Conservation (phyloP, 169 alveolate species). For the Cystoisospora suis region DNA sequence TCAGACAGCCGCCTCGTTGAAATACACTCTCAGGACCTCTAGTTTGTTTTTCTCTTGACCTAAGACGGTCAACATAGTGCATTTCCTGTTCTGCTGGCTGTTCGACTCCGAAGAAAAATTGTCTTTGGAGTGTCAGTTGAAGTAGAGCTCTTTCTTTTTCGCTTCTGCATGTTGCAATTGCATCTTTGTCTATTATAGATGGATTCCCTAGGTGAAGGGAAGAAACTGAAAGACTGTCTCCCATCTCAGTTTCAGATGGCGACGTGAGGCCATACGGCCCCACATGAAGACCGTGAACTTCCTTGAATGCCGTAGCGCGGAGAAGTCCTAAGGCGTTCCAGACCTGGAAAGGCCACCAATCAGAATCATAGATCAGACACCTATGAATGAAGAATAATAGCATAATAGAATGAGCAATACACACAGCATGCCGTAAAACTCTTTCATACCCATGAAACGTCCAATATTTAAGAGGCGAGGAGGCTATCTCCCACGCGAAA, state of each 20-base stretch:
- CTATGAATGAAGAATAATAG: no score
- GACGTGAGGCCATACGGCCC: neutral
- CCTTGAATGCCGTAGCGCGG: constrained; percentile 22
- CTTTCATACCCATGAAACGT: neutral
- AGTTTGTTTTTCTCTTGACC: no score
- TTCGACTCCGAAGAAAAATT: neutral
- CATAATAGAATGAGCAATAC: neutral
- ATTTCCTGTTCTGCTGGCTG: neutral
- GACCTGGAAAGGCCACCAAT: neutral
- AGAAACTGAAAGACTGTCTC: no score
- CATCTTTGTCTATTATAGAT: no score
- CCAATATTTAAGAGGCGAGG: no score
- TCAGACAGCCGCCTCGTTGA: no score
- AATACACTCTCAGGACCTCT: no score
- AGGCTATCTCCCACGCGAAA: no score
- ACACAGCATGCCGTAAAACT: neutral
- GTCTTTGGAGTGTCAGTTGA: neutral
- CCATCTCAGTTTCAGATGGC: no score
- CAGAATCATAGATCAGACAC: neutral
- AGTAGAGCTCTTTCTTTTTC: no score
- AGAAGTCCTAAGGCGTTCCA: constrained; percentile 1
- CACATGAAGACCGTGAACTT: neutral
- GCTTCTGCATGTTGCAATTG: no score
- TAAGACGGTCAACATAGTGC: neutral
- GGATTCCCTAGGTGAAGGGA: no score